Evolutionary conservation across 2,329 filamentous ascomycete species (phyloP), one percentile per base, ranked within the genome.

Genomic region (Diaporthe capsici): DNA sequence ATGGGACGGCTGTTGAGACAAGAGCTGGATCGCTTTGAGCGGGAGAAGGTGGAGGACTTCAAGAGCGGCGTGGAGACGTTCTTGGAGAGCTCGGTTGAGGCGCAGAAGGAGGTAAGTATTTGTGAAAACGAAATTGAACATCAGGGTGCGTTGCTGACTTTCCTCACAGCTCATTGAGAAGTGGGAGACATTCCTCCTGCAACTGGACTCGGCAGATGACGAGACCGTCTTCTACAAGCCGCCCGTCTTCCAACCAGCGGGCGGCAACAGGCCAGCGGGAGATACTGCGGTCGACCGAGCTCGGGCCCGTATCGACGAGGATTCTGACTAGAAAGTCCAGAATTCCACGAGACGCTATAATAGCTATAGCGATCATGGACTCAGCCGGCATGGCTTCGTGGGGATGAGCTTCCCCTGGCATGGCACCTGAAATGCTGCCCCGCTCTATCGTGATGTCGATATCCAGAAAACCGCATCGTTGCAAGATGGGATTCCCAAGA

Each of bases 61-160:
- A 99, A 99, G 88, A 97, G 94, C 77, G 96, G 96, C 0, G 96
- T 99, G 2, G 97, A 99, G 87, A 99, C 97, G 1, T 99, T 98
- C 85, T 85, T 99, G 80, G 97, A 99, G 87, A 96, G 97, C 81
- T 95, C 97, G 4, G 95, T 99, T 5, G 97, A 99, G 85, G 97
- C 96, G 73, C 97, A 99, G 87, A 99, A 99, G 86, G 97, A 99
- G 93, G 96, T 97, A 83, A 84, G 91, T 85, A 57, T 31, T 63
- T 37, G 12, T 44, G 77, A 68, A 65, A 34, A 51, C 1, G 3
- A 3, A 1, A 13, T 28, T 10, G n/a, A 67, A 55, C 13, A 22
- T 57, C 20, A 53, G 44, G 60, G 58, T 63, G 58, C 82, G 77
- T 84, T 78, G 74, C 80, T 79, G 10, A 78, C 77, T 31, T 80